Evolutionary conservation across 768 basidiomycete species (phyloP).

Genomic region (Suillus alpinus): DNA sequence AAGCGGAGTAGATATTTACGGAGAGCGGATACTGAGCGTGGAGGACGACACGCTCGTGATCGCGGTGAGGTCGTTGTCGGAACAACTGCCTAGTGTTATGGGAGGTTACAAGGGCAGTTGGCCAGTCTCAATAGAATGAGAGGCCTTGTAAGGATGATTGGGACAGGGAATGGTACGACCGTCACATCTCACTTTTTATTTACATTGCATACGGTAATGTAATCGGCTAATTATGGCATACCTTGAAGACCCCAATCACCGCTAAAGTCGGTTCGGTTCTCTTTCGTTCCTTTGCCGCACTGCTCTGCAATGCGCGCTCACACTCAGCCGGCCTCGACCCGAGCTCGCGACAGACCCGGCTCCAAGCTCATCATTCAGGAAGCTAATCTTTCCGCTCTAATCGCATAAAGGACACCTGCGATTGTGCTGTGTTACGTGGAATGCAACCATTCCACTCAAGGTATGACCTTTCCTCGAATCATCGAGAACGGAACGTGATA

Average conservation of each 20-base stretch:
- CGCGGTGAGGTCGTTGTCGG: too few species aligned
- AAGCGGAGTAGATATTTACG: neutral
- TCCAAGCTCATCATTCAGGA: neutral
- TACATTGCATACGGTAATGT: conserved; percentile 4
- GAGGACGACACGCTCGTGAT: neutral
- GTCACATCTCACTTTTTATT: conserved; percentile 29
- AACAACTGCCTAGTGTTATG: neutral
- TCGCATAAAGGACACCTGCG: neutral
- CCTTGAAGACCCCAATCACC: conserved; percentile 23
- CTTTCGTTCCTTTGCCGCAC: neutral
- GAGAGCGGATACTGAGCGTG: conserved; percentile 4
- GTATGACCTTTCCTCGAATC: too few species aligned
- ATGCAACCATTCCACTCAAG: too few species aligned
- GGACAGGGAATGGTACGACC: conserved; percentile 11
- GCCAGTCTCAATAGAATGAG: neutral
- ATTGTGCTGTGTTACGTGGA: too few species aligned
- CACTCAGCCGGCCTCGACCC: too few species aligned
- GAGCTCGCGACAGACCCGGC: neutral
- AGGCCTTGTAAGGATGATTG: neutral
- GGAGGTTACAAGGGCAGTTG: too few species aligned
- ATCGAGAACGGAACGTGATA: too few species aligned
- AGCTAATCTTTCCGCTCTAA: neutral
- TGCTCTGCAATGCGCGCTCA: neutral
- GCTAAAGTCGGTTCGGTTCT: neutral
- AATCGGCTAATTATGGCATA: conserved; percentile 20